Percentiles rank a stretch among this genome's conserved stretches.
Evolutionary conservation across 768 basidiomycete genomes (phyloP).

Genomic region (Rhodotorula kratochvilovae): DNA sequence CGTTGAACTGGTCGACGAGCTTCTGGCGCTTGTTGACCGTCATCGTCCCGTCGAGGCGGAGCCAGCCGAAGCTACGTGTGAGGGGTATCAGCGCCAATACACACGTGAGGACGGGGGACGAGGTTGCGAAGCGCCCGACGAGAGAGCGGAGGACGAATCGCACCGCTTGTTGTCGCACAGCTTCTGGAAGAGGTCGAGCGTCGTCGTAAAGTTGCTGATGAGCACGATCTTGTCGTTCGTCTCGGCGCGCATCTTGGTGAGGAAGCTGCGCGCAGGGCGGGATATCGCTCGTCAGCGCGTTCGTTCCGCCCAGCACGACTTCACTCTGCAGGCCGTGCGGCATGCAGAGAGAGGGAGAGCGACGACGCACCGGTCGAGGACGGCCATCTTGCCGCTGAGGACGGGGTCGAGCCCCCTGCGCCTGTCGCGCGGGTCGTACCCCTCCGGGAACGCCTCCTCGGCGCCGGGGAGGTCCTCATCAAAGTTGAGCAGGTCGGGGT

Average conservation of each 20-base stretch:
- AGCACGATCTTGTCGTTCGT: slow-evolving; percentile 93
- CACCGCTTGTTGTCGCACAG: slow-evolving; percentile 33
- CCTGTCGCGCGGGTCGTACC: slow-evolving; percentile 39
- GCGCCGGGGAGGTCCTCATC: slow-evolving; percentile 46
- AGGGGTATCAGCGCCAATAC: no score
- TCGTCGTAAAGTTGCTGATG: slow-evolving; percentile 92
- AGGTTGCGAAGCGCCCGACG: neutral
- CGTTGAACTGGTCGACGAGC: slow-evolving; percentile 86
- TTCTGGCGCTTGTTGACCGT: slow-evolving; percentile 66
- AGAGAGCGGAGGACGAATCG: neutral
- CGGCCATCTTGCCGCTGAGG: slow-evolving; percentile 43
- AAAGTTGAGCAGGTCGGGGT: slow-evolving; percentile 67
- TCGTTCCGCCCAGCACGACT: slow-evolving; percentile 38
- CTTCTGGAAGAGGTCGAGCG: slow-evolving; percentile 80
- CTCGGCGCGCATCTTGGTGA: slow-evolving; percentile 63
- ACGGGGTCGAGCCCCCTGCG: slow-evolving; percentile 34
- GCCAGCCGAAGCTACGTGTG: slow-evolving; percentile 30
- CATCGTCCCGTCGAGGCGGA: slow-evolving; percentile 43
- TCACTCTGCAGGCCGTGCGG: no score
- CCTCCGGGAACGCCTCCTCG: slow-evolving; percentile 37
- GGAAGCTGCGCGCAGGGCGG: slow-evolving; percentile 18
- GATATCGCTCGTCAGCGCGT: neutral
- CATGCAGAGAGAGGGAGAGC: neutral
- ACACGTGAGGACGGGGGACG: no score
- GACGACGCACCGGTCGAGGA: slow-evolving; percentile 41